Evolutionary conservation across 2,329 filamentous ascomycete species (phyloP), one percentile per base, ranked within the genome.

Genomic region (Cercospora sp.): DNA sequence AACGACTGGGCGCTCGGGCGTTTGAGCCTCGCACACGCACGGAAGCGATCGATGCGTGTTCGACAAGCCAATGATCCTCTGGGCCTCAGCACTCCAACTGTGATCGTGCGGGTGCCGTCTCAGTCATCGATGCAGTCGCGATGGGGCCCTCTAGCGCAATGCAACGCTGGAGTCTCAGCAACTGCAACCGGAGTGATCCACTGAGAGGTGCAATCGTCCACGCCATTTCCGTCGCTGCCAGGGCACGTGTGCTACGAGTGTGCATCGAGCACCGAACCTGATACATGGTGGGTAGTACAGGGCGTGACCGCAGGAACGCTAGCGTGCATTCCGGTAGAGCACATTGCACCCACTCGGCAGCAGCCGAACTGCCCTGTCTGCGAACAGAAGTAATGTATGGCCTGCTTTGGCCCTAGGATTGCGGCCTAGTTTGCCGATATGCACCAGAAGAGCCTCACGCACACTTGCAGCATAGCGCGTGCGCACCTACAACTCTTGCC

Each of bases 251-350:
- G 39, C 57, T 51, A 60, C 55, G 42, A 16, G 13, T 9, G 28
- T 45, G 51, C 31, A 67, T 60, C 60, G 60, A 63, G 26, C 53
- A 53, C 31, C 63, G 55, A 62, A 53, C 63, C 65, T 70, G 72
- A 75, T 71, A 75, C 73, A 63, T 60, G 66, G 70, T 73, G 72
- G 68, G 73, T 75, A 26, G 69, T 63, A 75, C 73, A 72, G 57
- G 69, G 69, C 71, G 18, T 67, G 53, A 51, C 55, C 70, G 69
- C 70, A 67, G 69, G 60, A 33, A 63, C 65, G 63, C 64, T 75
- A 75, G 73, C 68, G 70, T 55, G 57, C 72, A 74, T 74, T 72
- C 72, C 73, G 62, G 62, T 53, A 59, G 63, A 45, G 58, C 55
- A 63, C 65, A 63, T 48, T 58, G 60, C 60, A 48, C 68, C 65